Conservation (phyloP, 75 land plant genomes). For the Picea glauca region DNA sequence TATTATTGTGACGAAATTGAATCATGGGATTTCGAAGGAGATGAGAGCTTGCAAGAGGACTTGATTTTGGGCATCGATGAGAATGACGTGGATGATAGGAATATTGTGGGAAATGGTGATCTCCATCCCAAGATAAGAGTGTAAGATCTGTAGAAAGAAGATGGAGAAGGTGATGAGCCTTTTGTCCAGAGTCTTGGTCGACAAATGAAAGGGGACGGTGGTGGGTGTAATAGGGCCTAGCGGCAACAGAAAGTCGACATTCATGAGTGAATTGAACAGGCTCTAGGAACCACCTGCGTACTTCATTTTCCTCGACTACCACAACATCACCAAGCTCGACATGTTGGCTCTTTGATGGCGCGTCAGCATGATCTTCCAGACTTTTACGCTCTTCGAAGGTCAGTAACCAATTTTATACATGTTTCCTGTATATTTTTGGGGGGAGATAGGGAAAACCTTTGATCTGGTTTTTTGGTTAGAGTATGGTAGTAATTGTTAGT, state of each 20-base stretch:
- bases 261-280: slow-evolving; percentile 81
- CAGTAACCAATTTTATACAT: neutral
- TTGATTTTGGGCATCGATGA: slow-evolving; percentile 11
- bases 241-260: slow-evolving; percentile 92
- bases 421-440: too few relatives aligned
- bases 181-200: slow-evolving; percentile 34
- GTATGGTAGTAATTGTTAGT: too few relatives aligned
- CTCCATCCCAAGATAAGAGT: slow-evolving; percentile 1
- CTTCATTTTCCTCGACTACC: slow-evolving; percentile 39
- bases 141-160: slow-evolving; percentile 25
- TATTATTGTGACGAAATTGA: too few relatives aligned
- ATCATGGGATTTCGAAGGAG: too few relatives aligned
- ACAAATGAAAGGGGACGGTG: slow-evolving; percentile 12
- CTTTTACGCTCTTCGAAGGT: slow-evolving; percentile 48
- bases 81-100: neutral
- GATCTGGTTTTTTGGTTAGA: too few relatives aligned
- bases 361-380: slow-evolving; percentile 95
- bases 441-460: too few relatives aligned
- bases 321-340: too few relatives aligned
- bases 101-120: too few relatives aligned
- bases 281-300: slow-evolving; percentile 85
- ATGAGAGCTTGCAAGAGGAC: too few relatives aligned
- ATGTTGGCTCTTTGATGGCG: slow-evolving; percentile 56
- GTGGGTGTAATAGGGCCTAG: slow-evolving; percentile 93
- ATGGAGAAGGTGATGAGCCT: slow-evolving; percentile 30